These are phyloP conservation scores for Zymoseptoria tritici DNA, from an alignment of 2,329 filamentous ascomycete genomes.

Conservation along the genomic window DNA sequence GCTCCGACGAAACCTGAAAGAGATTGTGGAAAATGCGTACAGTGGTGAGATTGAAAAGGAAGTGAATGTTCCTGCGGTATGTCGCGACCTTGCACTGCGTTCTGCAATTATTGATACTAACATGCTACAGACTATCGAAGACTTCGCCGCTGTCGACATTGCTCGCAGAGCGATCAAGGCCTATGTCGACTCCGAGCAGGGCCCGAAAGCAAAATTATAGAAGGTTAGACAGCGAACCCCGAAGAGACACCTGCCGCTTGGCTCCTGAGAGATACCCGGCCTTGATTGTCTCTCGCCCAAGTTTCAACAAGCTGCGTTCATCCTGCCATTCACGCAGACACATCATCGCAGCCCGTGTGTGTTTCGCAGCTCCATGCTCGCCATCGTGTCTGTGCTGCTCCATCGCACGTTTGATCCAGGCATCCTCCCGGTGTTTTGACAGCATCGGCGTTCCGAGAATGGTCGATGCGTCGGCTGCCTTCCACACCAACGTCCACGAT, in stretches of 20 bases:
- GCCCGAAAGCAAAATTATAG: not conserved
- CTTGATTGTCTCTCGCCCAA: not conserved
- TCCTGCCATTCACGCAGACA: not conserved
- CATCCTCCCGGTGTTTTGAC: not conserved
- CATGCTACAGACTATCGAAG: not conserved
- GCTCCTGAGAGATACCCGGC: not conserved
- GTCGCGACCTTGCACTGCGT: not conserved
- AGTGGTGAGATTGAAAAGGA: slow-evolving; percentile 64
- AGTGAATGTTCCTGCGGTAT: slow-evolving; percentile 62
- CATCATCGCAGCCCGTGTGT: not conserved
- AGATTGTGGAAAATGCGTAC: slow-evolving; percentile 78
- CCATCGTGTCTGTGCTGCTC: not conserved
- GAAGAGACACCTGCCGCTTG: not conserved
- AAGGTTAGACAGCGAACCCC: not conserved
- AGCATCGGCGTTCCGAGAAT: not conserved
- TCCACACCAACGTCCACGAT: not conserved
- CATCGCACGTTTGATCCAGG: not conserved
- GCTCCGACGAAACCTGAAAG: slow-evolving; percentile 68
- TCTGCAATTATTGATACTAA: not conserved
- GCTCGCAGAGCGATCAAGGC: not conserved
- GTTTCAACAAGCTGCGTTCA: not conserved
- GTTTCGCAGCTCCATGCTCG: not conserved
- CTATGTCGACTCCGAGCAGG: not conserved
- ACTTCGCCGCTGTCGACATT: not conserved
- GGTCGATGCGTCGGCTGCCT: not conserved